These are phyloP conservation scores for Haplosporangium sp. DNA, from an alignment of 371 early-diverging fungal species.

Conservation along the genomic window DNA sequence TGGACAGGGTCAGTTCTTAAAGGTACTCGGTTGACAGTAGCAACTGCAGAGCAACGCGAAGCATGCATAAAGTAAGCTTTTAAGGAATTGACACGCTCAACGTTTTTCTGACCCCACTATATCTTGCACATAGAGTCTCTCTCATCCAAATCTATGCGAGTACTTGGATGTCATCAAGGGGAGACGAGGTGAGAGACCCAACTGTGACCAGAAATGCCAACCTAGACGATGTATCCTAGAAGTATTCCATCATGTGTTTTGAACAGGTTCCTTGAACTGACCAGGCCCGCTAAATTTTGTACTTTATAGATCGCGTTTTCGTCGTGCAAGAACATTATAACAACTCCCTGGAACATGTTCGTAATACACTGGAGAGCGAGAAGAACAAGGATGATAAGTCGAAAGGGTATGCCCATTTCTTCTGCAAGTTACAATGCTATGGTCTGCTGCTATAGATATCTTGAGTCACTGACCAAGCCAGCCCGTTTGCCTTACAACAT, in stretches of 20 bases:
- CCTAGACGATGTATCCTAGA: too few relatives aligned
- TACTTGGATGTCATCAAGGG: constrained; percentile 72
- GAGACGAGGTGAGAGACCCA: constrained; percentile 61
- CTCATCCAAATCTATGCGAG: constrained; percentile 66
- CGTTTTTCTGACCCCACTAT: background rate
- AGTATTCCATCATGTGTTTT: too few relatives aligned
- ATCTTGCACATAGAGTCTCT: constrained; percentile 56
- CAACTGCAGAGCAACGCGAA: background rate
- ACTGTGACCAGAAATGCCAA: too few relatives aligned
- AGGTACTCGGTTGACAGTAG: constrained; percentile 41
- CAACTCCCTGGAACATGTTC: constrained; percentile 33
- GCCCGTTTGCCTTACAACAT: background rate
- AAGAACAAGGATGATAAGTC: constrained; percentile 10
- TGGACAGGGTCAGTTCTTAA: constrained; percentile 68
- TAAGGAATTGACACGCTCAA: background rate
- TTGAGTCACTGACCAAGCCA: background rate
- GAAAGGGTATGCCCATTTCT: constrained; percentile 28
- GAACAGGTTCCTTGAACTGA: background rate
- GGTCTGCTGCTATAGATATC: background rate
- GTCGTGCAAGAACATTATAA: constrained; percentile 68
- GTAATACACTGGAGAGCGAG: constrained; percentile 15
- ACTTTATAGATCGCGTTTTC: constrained; percentile 66
- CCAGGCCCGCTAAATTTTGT: too few relatives aligned
- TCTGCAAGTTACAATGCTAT: background rate
- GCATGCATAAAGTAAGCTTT: background rate